These are phyloP conservation scores for Eucommia ulmoides DNA, from an alignment of 257 asterid species.

Conservation along the genomic window DNA sequence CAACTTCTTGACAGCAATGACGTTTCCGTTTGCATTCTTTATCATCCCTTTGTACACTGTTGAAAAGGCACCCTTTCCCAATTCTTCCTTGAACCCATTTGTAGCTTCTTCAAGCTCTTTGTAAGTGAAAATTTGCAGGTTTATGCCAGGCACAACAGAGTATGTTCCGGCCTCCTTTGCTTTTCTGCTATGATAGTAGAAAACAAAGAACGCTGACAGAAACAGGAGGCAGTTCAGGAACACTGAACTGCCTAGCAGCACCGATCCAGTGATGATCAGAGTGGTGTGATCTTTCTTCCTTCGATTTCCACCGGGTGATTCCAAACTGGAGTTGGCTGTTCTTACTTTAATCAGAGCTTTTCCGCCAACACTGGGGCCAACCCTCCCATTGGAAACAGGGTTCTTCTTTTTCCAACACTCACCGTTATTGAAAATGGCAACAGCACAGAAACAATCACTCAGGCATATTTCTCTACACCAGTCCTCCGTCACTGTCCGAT, in stretches of 20 bases:
- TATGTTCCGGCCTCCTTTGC: background rate
- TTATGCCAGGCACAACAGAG: conserved; percentile 3
- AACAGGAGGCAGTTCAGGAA: conserved; percentile 5
- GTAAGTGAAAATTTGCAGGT: conserved; percentile 23
- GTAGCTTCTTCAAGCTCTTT: conserved; percentile 34
- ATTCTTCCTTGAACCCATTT: conserved; percentile 26
- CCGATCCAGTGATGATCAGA: conserved; percentile 1
- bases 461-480: conserved; percentile 19
- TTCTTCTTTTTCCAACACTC: conserved; percentile 31
- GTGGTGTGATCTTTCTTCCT: conserved; percentile 5
- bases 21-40: background rate
- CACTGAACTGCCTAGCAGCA: conserved; percentile 9
- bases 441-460: conserved; percentile 32
- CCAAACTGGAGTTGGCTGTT: conserved; percentile 3
- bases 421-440: conserved; percentile 11
- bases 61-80: conserved; percentile 57
- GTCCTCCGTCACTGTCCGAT: conserved; percentile 3
- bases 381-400: conserved; percentile 33
- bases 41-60: conserved; percentile 43
- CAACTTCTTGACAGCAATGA: conserved; percentile 44
- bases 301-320: background rate
- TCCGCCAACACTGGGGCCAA: conserved; percentile 4
- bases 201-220: conserved; percentile 2
- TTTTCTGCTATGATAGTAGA: conserved; percentile 1
- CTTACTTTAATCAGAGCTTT: conserved; percentile 13